A percentile compares a stretch with the other conserved stretches of the same genome.
Evolutionary conservation across 2,329 filamentous ascomycete species (phyloP).

Genomic region (Nothopassalora personata): DNA sequence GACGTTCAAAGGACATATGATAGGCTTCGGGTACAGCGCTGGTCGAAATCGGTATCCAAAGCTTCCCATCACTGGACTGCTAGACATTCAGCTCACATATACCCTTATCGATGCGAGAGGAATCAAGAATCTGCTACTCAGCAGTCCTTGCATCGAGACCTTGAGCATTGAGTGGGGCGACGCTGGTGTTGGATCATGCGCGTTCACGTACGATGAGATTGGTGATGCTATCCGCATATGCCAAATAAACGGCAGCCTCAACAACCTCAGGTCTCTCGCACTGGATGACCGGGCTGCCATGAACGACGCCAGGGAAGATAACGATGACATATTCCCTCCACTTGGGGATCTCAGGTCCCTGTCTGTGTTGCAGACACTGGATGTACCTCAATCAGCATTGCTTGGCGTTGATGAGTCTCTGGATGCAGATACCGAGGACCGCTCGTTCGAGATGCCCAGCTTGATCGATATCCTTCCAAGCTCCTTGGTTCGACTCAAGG

Average conservation of each 20-base stretch:
- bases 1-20: background rate
- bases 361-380: background rate
- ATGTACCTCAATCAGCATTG: background rate
- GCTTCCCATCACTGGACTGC: background rate
- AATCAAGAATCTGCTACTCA: background rate
- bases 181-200: background rate
- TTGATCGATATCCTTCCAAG: background rate
- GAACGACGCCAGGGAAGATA: background rate
- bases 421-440: background rate
- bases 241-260: background rate
- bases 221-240: background rate
- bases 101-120: background rate
- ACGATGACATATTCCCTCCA: background rate
- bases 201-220: background rate
- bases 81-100: background rate
- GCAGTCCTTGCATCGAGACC: background rate
- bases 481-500: background rate
- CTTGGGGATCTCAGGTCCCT: background rate
- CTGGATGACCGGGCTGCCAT: background rate
- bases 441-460: background rate
- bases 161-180: background rate
- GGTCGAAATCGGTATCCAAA: background rate
- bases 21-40: background rate
- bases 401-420: background rate
- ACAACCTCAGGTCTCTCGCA: background rate